These are phyloP conservation scores for Microbotryomycetes sp. DNA, from an alignment of 1,284 basidiomycete species.

Conservation along the genomic window DNA sequence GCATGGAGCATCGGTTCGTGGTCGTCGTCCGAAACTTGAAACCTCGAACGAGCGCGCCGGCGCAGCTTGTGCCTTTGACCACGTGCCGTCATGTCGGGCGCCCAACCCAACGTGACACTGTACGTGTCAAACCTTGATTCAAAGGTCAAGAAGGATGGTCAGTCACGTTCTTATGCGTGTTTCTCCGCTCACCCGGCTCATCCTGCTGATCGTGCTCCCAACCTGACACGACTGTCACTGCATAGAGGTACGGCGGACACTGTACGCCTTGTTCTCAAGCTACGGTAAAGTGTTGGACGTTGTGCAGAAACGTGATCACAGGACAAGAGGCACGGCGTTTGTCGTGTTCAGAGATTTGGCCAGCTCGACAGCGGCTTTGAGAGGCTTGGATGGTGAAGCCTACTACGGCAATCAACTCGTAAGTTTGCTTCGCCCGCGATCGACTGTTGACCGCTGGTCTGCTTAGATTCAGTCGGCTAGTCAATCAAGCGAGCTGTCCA, in stretches of 20 bases:
- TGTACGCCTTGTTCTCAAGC: slow-evolving; percentile 84
- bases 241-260: slow-evolving; percentile 67
- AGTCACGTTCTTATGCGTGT: slow-evolving; percentile 24
- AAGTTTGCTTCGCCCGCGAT: slow-evolving; percentile 41
- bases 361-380: slow-evolving; percentile 80
- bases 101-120: slow-evolving; percentile 74
- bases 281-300: slow-evolving; percentile 92
- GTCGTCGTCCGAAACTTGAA: too few relatives aligned
- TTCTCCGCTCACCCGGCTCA: slow-evolving; percentile 9
- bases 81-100: slow-evolving; percentile 13
- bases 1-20: too few relatives aligned
- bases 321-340: slow-evolving; percentile 93
- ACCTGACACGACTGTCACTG: not conserved
- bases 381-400: slow-evolving; percentile 78
- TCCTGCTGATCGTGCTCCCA: not conserved
- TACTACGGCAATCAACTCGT: slow-evolving; percentile 92
- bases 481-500: too few relatives aligned
- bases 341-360: slow-evolving; percentile 87
- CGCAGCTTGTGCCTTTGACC: not conserved
- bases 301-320: slow-evolving; percentile 77
- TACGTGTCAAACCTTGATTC: slow-evolving; percentile 93
- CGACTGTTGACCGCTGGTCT: not conserved
- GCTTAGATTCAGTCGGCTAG: not conserved
- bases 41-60: not conserved
- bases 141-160: slow-evolving; percentile 79